Evolutionary conservation across 2,329 filamentous ascomycete genomes (phyloP).

Genomic region (Penicillium occitanis): DNA sequence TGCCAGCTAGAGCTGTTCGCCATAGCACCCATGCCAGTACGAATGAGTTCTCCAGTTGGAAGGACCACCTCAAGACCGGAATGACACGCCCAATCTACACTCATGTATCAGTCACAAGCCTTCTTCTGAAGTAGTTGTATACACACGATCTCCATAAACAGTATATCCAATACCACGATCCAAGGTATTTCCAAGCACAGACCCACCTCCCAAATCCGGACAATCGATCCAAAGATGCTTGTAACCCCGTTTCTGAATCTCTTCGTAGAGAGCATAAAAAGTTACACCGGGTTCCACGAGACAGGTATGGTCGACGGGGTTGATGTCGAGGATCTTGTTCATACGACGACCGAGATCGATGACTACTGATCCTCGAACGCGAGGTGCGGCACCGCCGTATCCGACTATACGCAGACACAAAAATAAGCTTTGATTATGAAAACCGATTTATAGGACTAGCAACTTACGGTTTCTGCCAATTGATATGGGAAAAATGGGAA

Average conservation of each 20-base stretch:
- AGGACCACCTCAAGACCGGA: slow-evolving; percentile 48
- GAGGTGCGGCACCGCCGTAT: slow-evolving; percentile 47
- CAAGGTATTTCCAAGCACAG: slow-evolving; percentile 37
- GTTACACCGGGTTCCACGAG: slow-evolving; percentile 48
- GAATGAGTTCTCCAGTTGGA: slow-evolving; percentile 39
- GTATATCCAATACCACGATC: slow-evolving; percentile 40
- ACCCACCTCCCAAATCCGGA: slow-evolving; percentile 37
- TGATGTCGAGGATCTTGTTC: slow-evolving; percentile 41
- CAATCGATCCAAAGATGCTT: slow-evolving; percentile 45
- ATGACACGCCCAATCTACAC: slow-evolving; percentile 27
- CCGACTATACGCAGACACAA: background rate
- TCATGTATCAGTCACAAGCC: background rate
- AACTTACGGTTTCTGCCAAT: slow-evolving; percentile 37
- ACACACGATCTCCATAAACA: slow-evolving; percentile 38
- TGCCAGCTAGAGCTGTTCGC: slow-evolving; percentile 27
- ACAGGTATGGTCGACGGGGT: slow-evolving; percentile 40
- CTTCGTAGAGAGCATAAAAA: slow-evolving; percentile 42
- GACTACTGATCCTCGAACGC: slow-evolving; percentile 47
- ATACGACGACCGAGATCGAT: slow-evolving; percentile 44
- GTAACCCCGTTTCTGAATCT: slow-evolving; percentile 39
- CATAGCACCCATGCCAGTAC: slow-evolving; percentile 44
- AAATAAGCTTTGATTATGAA: background rate
- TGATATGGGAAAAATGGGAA: slow-evolving; percentile 42
- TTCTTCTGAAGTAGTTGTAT: no score
- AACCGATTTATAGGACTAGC: background rate